These are phyloP conservation scores for Pogostemon cablin DNA, from an alignment of 257 asterid genomes.

Conservation along the genomic window DNA sequence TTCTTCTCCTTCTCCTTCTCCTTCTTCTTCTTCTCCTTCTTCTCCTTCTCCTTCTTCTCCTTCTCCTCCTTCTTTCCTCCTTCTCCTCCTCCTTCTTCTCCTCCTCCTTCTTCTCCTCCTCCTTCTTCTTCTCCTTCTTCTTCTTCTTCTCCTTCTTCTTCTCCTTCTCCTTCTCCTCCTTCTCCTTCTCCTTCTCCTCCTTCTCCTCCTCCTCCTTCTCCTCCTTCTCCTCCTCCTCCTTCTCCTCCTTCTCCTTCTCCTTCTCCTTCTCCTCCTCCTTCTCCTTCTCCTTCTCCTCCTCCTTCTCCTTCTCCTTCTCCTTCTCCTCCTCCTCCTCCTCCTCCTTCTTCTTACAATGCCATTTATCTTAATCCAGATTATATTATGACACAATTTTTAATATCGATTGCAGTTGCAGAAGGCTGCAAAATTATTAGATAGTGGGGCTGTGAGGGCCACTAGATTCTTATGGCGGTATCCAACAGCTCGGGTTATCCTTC, in stretches of 20 bases:
- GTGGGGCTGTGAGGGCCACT: constrained; percentile 97
- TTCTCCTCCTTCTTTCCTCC: constrained; percentile 15
- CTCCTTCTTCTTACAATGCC: constrained; percentile 15
- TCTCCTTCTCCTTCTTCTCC: neutral
- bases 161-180: too few species aligned
- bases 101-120: neutral
- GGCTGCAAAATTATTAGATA: constrained; percentile 90
- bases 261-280: constrained; percentile 4
- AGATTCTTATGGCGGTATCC: constrained; percentile 99
- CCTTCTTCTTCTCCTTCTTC: neutral
- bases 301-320: too few species aligned
- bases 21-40: neutral
- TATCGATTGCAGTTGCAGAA: constrained; percentile 74
- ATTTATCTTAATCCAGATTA: constrained; percentile 28
- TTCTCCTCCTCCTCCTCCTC: neutral
- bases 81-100: neutral
- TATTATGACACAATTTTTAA: constrained; percentile 26
- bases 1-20: too few species aligned
- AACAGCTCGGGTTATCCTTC: constrained; percentile 82
- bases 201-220: neutral
- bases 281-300: neutral
- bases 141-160: too few species aligned
- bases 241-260: neutral
- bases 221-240: neutral
- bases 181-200: neutral